Conservation (phyloP, 192 early-diverging fungal species). For the Backusella macrospora region DNA sequence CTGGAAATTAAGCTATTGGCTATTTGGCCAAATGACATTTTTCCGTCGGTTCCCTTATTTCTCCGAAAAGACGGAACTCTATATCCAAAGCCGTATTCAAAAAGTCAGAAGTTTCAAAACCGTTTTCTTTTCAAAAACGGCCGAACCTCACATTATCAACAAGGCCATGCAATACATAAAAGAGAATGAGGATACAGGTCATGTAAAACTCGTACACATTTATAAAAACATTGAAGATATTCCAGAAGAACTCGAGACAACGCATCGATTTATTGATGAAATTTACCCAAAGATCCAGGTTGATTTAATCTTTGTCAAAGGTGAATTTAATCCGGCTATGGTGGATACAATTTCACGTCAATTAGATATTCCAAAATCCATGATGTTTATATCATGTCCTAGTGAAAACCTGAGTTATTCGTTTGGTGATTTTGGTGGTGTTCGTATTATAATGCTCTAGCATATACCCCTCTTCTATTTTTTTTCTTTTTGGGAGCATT, state of each 20-base stretch:
- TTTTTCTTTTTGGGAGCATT: conserved; percentile 1
- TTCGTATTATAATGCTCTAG: conserved; percentile 52
- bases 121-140: conserved; percentile 60
- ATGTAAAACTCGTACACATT: conserved; percentile 56
- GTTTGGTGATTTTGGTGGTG: conserved; percentile 47
- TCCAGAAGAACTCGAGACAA: conserved; percentile 54
- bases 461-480: not conserved
- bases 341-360: conserved; percentile 46
- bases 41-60: conserved; percentile 16
- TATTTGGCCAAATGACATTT: conserved; percentile 30
- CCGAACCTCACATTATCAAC: conserved; percentile 59
- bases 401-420: conserved; percentile 35
- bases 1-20: conserved; percentile 39
- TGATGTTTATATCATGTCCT: conserved; percentile 51
- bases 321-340: conserved; percentile 44
- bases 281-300: conserved; percentile 55
- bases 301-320: conserved; percentile 51
- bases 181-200: conserved; percentile 47
- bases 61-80: conserved; percentile 16
- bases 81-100: conserved; percentile 40
- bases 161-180: conserved; percentile 56
- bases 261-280: conserved; percentile 58
- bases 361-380: conserved; percentile 39
- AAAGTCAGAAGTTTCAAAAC: conserved; percentile 44
- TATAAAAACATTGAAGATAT: conserved; percentile 48